A percentile compares a stretch with the other conserved stretches of the same genome.
Evolutionary conservation across 2,329 filamentous ascomycete genomes (phyloP).

Genomic region (Davidsoniella virescens): DNA sequence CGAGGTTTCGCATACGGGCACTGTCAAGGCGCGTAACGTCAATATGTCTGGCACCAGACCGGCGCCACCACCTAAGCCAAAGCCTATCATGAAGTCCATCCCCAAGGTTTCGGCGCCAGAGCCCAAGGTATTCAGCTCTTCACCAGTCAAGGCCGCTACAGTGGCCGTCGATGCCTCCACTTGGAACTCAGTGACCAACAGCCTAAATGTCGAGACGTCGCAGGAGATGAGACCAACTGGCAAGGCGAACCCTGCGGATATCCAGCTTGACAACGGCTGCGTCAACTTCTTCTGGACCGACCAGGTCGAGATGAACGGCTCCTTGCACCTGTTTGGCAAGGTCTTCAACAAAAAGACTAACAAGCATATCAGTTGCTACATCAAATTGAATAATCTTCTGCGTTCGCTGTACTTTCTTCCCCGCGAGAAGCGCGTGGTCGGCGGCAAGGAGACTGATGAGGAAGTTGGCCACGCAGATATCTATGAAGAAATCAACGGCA

Average conservation of each 20-base stretch:
- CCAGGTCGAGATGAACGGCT: conserved; percentile 84
- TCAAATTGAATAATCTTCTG: conserved; percentile 88
- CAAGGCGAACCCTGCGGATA: conserved; percentile 69
- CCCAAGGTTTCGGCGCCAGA: conserved; percentile 55
- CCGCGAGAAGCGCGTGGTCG: conserved; percentile 40
- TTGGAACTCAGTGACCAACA: conserved; percentile 78
- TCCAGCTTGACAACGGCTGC: conserved; percentile 85
- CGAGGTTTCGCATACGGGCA: conserved; percentile 66
- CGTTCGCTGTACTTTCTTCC: conserved; percentile 89
- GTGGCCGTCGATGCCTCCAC: conserved; percentile 53
- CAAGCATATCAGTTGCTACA: conserved; percentile 74
- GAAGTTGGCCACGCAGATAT: conserved; percentile 78
- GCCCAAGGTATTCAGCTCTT: conserved; percentile 28
- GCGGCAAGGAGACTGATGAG: conserved; percentile 55
- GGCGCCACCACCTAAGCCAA: conserved; percentile 56
- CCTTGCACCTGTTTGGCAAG: conserved; percentile 87
- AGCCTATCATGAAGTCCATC: conserved; percentile 41
- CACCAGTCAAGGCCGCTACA: conserved; percentile 3
- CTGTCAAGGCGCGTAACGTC: conserved; percentile 52
- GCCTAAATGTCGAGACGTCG: conserved; percentile 63
- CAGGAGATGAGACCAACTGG: conserved; percentile 45
- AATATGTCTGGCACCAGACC: conserved; percentile 67
- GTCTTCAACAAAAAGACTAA: conserved; percentile 75
- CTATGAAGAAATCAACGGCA: conserved; percentile 69
- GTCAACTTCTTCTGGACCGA: conserved; percentile 95